Evolutionary conservation across 2,329 filamentous ascomycete genomes (phyloP), one percentile per base, ranked within the genome.

Genomic region (Fusarium sp.): DNA sequence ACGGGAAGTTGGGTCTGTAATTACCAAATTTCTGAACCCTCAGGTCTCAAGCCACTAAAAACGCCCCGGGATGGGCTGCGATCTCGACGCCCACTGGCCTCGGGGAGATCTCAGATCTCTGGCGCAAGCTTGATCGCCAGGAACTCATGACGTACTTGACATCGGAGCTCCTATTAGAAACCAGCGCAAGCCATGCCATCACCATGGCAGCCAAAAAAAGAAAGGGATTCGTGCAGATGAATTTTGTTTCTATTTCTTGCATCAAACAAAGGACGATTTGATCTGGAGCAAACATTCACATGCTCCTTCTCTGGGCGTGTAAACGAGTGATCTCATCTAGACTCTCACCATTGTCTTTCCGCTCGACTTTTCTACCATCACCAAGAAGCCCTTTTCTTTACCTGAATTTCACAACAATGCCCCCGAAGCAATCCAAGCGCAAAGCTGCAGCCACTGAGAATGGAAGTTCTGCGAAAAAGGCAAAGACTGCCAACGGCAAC

Each of bases 401-500:
- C 5, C 23, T 27, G 3, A 42, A 16, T 9, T 71, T 73, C 29
- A 29, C 62, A 50, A 76, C 74, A 29, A 80, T 80, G 78, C 64
- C 76, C 33, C 38, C 70, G 3, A 74, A 65, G 18, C 61, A 64
- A 31, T 36, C 71, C 33, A 79, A 78, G 64, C 77, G 77, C 53
- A 78, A 77, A 61, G 62, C 73, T 4, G 29, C 70, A 4, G 54
- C 68, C 7, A 61, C 69, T 8, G 57, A 70, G 6, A 72, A 71
- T 3, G 34, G 67, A 16, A 76, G 73, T 13, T 68, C 58, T 10
- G 68, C 71, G 27, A 73, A 81, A 68, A 82, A 77, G 71, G 68
- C 72, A 59, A 82, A 80, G 70, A 75, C 62, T 1, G 64, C 72
- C 50, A 61, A 71, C 62, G 69, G 59, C 46, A 67, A 67, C 31